Evolutionary conservation across 2,329 filamentous ascomycete species (phyloP), one percentile per base, ranked within the genome.

Genomic region (Boeremia lycopersici): DNA sequence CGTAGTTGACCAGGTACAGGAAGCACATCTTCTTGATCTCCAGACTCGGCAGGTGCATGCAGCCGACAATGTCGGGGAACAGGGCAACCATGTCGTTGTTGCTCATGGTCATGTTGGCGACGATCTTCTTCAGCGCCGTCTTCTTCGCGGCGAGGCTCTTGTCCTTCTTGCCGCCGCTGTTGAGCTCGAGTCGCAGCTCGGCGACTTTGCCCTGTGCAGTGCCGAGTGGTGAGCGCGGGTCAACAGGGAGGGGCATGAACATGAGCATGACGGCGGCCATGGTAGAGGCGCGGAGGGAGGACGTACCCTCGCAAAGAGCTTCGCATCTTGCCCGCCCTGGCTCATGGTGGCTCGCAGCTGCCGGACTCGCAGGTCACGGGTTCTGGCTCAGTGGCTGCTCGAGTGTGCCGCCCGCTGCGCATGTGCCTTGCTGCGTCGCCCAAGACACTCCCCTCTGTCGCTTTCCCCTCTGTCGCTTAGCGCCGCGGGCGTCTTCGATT

Each of bases 21-120:
- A 98, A 99, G 78, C 95, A 98, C 95, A 99, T 99, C 83, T 99
- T 99, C 85, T 99, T 99, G 78, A 99, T 97, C 78, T 99, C 95
- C 74, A 99, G 80, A 69, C 90, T 96, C 47, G 88, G 89, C 59
- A 99, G 90, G 67, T 90, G 87, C 95, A 99, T 99, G 81, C 93
- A 98, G 60, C 83, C 87, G 66, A 99, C 90, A 56, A 99, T 89
- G 73, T 99, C 95, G 15, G 93, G 92, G 68, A 99, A 99, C 47
- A 99, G 82, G 34, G 91, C 92, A 50, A 98, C 89, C 95, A 99
- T 99, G 77, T 99, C 95, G 73, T 98, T 99, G 79, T 99, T 99
- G 85, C 93, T 98, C 95, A 99, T 99, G 62, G 95, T 99, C 95
- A 99, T 99, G 75, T 99, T 99, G 74, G 95, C 95, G 68, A 99